These are phyloP conservation scores for Phytophthora citricola DNA, from an alignment of 352 stramenopile genomes.

Conservation along the genomic window DNA sequence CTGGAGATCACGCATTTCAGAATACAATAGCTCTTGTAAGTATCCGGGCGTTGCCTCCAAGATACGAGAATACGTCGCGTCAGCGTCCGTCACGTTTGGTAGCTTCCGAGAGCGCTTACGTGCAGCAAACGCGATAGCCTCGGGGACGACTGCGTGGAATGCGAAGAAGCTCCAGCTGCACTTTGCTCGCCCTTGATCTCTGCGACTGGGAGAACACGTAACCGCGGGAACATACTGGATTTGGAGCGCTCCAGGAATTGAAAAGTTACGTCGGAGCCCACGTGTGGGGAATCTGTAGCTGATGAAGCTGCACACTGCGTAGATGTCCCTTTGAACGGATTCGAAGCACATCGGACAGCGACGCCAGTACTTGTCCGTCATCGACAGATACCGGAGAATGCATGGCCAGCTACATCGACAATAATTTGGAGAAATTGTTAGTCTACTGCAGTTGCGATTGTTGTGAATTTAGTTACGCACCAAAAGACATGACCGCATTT, in stretches of 20 bases:
- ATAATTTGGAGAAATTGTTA: constrained; percentile 7
- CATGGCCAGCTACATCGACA: constrained; percentile 71
- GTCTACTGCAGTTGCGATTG: neutral
- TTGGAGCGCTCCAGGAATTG: constrained; percentile 79
- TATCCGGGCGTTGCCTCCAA: constrained; percentile 77
- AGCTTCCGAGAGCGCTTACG: constrained; percentile 55
- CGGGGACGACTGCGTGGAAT: constrained; percentile 9
- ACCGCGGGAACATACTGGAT: constrained; percentile 72
- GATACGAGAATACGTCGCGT: constrained; percentile 76
- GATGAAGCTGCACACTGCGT: constrained; percentile 72
- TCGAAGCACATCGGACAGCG: constrained; percentile 91
- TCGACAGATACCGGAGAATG: constrained; percentile 82
- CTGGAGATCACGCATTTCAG: constrained; percentile 75
- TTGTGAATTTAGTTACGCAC: constrained; percentile 31
- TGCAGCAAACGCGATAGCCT: constrained; percentile 34
- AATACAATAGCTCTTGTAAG: constrained; percentile 59
- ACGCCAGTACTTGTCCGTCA: constrained; percentile 90
- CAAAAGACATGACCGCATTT: constrained; percentile 89
- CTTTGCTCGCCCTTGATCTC: constrained; percentile 11
- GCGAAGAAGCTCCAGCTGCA: neutral
- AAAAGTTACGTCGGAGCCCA: constrained; percentile 65
- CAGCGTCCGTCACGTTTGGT: constrained; percentile 71
- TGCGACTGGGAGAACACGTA: constrained; percentile 35
- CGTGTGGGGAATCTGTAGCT: constrained; percentile 63
- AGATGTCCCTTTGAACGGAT: constrained; percentile 81